phyloP scores from a whole-genome alignment of 2,329 filamentous ascomycete species.

The Calonectria crousiana region DNA sequence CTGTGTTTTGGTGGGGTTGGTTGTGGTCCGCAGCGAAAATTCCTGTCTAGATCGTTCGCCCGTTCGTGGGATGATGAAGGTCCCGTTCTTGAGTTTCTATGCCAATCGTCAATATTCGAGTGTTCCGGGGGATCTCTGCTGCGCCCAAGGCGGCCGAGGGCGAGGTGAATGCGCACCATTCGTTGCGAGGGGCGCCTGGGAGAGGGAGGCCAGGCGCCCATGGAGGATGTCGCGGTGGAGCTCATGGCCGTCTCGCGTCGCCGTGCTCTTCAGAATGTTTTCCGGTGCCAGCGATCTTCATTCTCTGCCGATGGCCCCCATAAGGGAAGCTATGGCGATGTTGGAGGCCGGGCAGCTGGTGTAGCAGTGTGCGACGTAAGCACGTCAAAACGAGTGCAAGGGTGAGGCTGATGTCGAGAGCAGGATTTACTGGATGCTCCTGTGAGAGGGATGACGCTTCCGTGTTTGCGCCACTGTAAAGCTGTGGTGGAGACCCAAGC shows the following conservation, averaged over 20 bases:
- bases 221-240: conserved; percentile 48
- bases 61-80: conserved; percentile 87
- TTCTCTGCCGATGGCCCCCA: conserved; percentile 38
- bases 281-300: conserved; percentile 37
- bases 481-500: conserved; percentile 16
- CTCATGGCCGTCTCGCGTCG: conserved; percentile 58
- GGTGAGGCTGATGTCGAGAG: not conserved
- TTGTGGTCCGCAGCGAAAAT: conserved; percentile 77
- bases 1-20: conserved; percentile 34
- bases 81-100: conserved; percentile 84
- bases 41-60: conserved; percentile 86
- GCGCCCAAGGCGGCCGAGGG: not conserved
- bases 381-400: not conserved
- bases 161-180: conserved; percentile 51
- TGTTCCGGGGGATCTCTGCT: not conserved
- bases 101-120: conserved; percentile 26
- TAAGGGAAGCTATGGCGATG: conserved; percentile 23
- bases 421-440: not conserved
- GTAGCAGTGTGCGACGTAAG: not conserved
- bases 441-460: conserved; percentile 14
- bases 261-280: conserved; percentile 38
- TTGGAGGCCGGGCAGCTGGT: not conserved
- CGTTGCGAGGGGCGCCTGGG: conserved; percentile 59
- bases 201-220: conserved; percentile 56
- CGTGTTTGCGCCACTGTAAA: conserved; percentile 15